These are phyloP conservation scores for Oryza glumipatula DNA, from an alignment of 176 grass and related monocot genomes.

Conservation along the genomic window DNA sequence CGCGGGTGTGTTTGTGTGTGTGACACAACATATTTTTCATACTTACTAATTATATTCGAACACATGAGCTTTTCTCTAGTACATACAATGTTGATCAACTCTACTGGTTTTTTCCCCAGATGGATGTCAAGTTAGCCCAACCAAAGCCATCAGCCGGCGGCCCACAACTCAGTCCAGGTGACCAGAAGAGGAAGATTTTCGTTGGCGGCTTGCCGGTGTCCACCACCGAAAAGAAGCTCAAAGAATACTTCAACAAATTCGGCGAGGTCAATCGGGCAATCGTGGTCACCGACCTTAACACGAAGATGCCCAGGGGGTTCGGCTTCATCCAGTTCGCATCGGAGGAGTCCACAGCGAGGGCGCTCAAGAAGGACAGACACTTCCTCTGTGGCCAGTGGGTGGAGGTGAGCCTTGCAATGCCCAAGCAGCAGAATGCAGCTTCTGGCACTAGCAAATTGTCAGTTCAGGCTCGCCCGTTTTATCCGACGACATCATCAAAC, in stretches of 20 bases:
- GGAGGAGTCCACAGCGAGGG: background rate
- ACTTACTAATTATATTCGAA: background rate
- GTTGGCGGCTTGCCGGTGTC: constrained; percentile 32
- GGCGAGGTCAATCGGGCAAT: constrained; percentile 18
- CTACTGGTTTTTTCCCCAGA: background rate
- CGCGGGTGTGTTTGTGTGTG: too few relatives aligned
- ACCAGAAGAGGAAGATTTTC: constrained; percentile 40
- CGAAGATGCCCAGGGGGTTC: constrained; percentile 21
- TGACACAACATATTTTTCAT: background rate
- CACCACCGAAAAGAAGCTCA: constrained; percentile 13
- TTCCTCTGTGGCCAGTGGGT: background rate
- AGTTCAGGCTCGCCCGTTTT: background rate
- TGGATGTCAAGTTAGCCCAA: constrained; percentile 43
- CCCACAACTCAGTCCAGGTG: background rate
- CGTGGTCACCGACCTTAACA: constrained; percentile 23
- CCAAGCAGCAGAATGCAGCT: background rate
- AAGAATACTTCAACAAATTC: constrained; percentile 35
- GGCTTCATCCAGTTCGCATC: constrained; percentile 29
- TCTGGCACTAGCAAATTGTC: background rate
- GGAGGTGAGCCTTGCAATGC: constrained; percentile 33
- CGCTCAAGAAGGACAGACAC: constrained; percentile 18
- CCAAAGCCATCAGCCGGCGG: background rate
- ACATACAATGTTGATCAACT: background rate
- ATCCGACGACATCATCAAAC: background rate
- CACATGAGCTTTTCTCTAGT: background rate